Conservation (phyloP, 129 eudicot genomes). For the Flaveria robusta region DNA sequence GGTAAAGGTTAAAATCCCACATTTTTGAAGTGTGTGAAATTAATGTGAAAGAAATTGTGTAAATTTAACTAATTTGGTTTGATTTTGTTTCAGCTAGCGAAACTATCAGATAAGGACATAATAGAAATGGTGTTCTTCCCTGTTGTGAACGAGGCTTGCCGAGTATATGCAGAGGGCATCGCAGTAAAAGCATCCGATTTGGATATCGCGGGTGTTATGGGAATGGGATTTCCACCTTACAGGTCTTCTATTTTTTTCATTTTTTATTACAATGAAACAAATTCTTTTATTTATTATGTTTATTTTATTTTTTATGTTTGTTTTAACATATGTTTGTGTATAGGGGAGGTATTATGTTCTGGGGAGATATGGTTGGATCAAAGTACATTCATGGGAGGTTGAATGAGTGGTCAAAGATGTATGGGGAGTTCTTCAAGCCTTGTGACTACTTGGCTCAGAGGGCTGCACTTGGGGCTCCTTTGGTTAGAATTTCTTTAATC, state of each 20-base stretch:
- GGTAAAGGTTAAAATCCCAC: neutral
- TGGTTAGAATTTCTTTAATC: slow-evolving; percentile 51
- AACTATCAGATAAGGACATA: slow-evolving; percentile 87
- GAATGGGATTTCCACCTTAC: slow-evolving; percentile 98
- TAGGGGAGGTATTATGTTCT: slow-evolving; percentile 94
- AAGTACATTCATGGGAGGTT: slow-evolving; percentile 72
- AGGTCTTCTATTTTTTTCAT: slow-evolving; percentile 44
- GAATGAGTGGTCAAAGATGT: slow-evolving; percentile 69
- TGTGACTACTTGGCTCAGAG: slow-evolving; percentile 71
- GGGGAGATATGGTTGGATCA: slow-evolving; percentile 88
- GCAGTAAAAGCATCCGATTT: slow-evolving; percentile 90
- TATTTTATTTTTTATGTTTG: too few relatives aligned
- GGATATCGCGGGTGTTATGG: slow-evolving; percentile 91
- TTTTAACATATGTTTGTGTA: neutral
- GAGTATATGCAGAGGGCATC: slow-evolving; percentile 92
- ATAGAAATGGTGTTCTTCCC: slow-evolving; percentile 94
- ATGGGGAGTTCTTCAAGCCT: slow-evolving; percentile 91
- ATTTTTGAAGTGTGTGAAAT: neutral
- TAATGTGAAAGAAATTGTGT: slow-evolving; percentile 2
- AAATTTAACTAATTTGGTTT: neutral
- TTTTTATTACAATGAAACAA: too few relatives aligned
- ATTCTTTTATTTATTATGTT: too few relatives aligned
- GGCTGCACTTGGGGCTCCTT: slow-evolving; percentile 82
- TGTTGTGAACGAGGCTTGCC: slow-evolving; percentile 91
- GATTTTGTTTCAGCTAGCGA: slow-evolving; percentile 52